Evolutionary conservation across 2,329 filamentous ascomycete genomes (phyloP).

Genomic region (Mycosphaerella sp.): DNA sequence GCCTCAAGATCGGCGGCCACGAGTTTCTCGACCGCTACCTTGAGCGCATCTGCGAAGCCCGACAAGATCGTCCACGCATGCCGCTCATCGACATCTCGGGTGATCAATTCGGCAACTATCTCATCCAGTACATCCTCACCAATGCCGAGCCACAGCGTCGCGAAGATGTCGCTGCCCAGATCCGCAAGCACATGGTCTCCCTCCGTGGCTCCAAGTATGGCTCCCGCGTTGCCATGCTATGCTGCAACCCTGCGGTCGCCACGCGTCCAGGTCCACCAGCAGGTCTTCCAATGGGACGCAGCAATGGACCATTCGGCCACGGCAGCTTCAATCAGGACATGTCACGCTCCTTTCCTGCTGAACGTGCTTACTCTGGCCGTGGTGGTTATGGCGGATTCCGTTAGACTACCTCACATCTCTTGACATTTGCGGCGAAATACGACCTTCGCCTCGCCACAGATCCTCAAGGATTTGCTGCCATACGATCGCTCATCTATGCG

Average conservation of each 20-base stretch:
- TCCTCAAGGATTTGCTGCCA: constrained; percentile 13
- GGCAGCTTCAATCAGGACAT: constrained; percentile 23
- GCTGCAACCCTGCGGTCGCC: constrained; percentile 84
- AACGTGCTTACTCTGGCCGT: constrained; percentile 23
- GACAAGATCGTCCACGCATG: constrained; percentile 85
- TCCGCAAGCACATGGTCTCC: constrained; percentile 98
- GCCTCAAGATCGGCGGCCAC: constrained; percentile 85
- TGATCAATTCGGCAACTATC: constrained; percentile 97
- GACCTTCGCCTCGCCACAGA: constrained; percentile 15
- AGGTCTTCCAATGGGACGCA: constrained; percentile 42
- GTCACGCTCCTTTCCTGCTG: constrained; percentile 15
- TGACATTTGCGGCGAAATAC: constrained; percentile 10
- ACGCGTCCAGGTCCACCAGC: constrained; percentile 83
- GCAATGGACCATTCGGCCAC: constrained; percentile 17
- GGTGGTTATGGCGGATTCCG: constrained; percentile 24
- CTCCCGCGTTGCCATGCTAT: constrained; percentile 97
- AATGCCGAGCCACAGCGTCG: constrained; percentile 82
- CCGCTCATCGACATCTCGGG: constrained; percentile 96
- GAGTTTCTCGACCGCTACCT: constrained; percentile 93
- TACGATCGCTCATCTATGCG: constrained; percentile 22
- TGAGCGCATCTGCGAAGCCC: constrained; percentile 86
- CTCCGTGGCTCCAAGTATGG: constrained; percentile 97
- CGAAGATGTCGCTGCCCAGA: constrained; percentile 87
- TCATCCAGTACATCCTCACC: constrained; percentile 94
- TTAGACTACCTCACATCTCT: constrained; percentile 17